A percentile compares a stretch with the other conserved stretches of the same genome.
phyloP scores from a whole-genome alignment of 257 asterid genomes.

The Rhazya stricta region DNA sequence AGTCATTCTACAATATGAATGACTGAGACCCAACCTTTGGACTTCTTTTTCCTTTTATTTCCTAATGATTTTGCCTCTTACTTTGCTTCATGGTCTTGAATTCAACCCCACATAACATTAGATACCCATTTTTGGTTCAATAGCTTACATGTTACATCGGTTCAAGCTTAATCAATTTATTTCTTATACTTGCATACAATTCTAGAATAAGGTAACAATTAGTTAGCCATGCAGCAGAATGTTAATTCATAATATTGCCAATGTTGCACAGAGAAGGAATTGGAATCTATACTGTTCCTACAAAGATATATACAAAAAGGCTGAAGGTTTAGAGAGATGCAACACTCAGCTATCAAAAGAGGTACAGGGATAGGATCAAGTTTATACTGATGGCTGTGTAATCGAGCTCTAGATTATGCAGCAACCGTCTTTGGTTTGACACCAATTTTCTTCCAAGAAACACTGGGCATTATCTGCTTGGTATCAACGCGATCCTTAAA shows the following conservation, averaged over 20 bases:
- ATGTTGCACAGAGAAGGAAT: too few relatives aligned
- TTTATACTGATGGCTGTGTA: neutral
- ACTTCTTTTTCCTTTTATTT: neutral
- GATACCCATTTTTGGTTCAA: too few relatives aligned
- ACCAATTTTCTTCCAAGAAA: constrained; percentile 85
- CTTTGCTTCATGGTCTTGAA: neutral
- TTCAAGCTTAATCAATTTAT: neutral
- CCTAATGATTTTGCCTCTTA: neutral
- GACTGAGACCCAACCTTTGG: neutral
- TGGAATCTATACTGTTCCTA: neutral
- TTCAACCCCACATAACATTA: too few relatives aligned
- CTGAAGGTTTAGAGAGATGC: neutral
- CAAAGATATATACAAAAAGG: neutral
- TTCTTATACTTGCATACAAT: neutral
- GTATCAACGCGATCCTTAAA: constrained; percentile 77
- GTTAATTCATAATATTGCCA: too few relatives aligned
- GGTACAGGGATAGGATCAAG: neutral
- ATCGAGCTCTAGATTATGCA: constrained; percentile 24
- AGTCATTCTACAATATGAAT: neutral
- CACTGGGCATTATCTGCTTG: constrained; percentile 90
- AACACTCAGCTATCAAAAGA: neutral
- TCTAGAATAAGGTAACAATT: neutral
- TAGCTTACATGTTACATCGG: neutral
- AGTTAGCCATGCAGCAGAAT: neutral
- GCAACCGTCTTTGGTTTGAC: constrained; percentile 72